These are phyloP conservation scores for Mycena capillaripes DNA, from an alignment of 768 basidiomycete species.

Conservation along the genomic window DNA sequence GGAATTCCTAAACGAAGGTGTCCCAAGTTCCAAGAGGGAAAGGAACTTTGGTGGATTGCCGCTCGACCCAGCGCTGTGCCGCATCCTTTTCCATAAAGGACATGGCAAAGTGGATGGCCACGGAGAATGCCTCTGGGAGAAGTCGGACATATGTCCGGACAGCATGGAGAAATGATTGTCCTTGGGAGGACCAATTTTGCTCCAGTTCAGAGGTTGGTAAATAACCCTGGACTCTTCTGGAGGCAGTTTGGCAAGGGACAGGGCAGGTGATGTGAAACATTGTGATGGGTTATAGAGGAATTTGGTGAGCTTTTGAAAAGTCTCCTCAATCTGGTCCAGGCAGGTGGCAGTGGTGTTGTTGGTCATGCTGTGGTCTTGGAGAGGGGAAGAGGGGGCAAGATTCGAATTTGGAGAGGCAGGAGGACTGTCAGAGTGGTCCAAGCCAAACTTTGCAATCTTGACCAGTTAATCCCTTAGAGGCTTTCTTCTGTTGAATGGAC, in stretches of 20 bases:
- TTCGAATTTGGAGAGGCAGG: background rate
- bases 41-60: background rate
- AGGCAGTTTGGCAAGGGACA: too few species aligned
- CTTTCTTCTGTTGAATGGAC: background rate
- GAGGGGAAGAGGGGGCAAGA: background rate
- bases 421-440: background rate
- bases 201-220: too few species aligned
- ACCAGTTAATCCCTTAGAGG: too few species aligned
- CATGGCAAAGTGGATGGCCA: background rate
- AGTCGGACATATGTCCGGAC: background rate
- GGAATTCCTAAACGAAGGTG: background rate
- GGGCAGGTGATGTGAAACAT: too few species aligned
- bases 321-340: too few species aligned
- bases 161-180: background rate
- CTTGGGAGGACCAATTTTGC: slow-evolving; percentile 1
- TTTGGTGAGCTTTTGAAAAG: too few species aligned
- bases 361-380: background rate
- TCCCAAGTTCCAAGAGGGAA: background rate
- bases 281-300: too few species aligned
- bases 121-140: background rate
- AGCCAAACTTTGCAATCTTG: background rate
- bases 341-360: too few species aligned
- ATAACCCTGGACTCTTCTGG: too few species aligned
- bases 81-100: slow-evolving; percentile 1
- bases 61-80: background rate